Evolutionary conservation across 495 filamentous ascomycete species (phyloP), one percentile per base, ranked within the genome.

Genomic region (Aspergillus bertholletiae): DNA sequence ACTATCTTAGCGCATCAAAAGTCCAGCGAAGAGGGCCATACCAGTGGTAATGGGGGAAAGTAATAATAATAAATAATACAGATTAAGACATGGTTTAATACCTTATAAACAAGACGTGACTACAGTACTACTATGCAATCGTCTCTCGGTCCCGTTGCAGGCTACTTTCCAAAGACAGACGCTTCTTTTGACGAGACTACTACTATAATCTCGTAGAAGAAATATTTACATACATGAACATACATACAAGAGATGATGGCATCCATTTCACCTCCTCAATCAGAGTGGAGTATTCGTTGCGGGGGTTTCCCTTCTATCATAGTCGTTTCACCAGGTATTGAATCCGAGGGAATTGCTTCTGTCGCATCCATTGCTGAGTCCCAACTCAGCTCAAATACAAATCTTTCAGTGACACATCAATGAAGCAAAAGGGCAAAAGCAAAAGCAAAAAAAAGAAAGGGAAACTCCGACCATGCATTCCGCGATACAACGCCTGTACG

Each of bases 401-500:
- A 34, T 56, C 54, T 49, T 47, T 41, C 40, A 44, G 6, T 28
- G 41, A 44, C 41, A 46, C 46, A 48, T 47, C 46, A 46, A 17
- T 58, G 30, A 57, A 41, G 45, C 40, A 32, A 53, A 44, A n/a
- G n/a, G n/a, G 46, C 24, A 21, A 52, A 40, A 46, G 23, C 47
- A 32, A 46, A 35, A 47, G 51, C 21, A 39, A 32, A 46, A 35
- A 51, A 52, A 21, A 28, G 20, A 50, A 28, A 51, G 45, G 54
- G 15, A 30, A 62, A 65, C 63, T 62, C 63, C 63, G 44, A 52
- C 63, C 63, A 65, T 65, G 63, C 63, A 56, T 61, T 58, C 59
- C 59, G 46, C 45, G 55, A 57, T 24, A 41, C 59, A 56, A 60
- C 63, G 61, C 59, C 63, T 54, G 55, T 59, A 60, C 59, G 45